These are phyloP conservation scores for Metschnikowia drakensbergensis DNA, from an alignment of 805 yeast species.

Conservation along the genomic window DNA sequence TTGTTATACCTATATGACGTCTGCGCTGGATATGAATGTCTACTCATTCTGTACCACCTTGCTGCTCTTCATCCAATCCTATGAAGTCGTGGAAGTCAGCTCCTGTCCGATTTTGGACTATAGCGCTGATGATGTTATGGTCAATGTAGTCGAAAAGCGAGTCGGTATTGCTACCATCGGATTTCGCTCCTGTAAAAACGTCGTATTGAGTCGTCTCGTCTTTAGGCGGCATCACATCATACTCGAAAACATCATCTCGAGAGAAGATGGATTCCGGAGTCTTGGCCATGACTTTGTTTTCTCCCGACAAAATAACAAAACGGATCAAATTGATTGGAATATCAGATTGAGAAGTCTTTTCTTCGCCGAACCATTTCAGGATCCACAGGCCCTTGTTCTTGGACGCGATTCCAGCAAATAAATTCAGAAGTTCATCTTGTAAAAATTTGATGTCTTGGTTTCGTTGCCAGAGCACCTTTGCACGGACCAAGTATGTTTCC, in stretches of 20 bases:
- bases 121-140: slow-evolving; percentile 43
- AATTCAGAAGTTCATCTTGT: slow-evolving; percentile 34
- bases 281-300: slow-evolving; percentile 65
- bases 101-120: slow-evolving; percentile 34
- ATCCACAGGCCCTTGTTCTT: slow-evolving; percentile 10
- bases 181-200: slow-evolving; percentile 29
- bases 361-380: slow-evolving; percentile 10
- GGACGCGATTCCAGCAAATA: slow-evolving; percentile 13
- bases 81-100: slow-evolving; percentile 19
- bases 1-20: not conserved
- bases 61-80: slow-evolving; percentile 3
- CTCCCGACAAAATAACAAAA: slow-evolving; percentile 68
- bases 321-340: slow-evolving; percentile 63
- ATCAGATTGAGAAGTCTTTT: slow-evolving; percentile 11
- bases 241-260: slow-evolving; percentile 59
- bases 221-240: slow-evolving; percentile 67
- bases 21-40: not conserved
- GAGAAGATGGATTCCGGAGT: slow-evolving; percentile 63
- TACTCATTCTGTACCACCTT: not conserved
- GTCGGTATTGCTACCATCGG: slow-evolving; percentile 22
- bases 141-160: slow-evolving; percentile 43
- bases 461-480: slow-evolving; percentile 53
- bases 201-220: slow-evolving; percentile 33
- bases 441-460: slow-evolving; percentile 45
- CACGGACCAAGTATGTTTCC: slow-evolving; percentile 58